Evolutionary conservation across 2,329 filamentous ascomycete genomes (phyloP).

Genomic region (Nemania serpens): DNA sequence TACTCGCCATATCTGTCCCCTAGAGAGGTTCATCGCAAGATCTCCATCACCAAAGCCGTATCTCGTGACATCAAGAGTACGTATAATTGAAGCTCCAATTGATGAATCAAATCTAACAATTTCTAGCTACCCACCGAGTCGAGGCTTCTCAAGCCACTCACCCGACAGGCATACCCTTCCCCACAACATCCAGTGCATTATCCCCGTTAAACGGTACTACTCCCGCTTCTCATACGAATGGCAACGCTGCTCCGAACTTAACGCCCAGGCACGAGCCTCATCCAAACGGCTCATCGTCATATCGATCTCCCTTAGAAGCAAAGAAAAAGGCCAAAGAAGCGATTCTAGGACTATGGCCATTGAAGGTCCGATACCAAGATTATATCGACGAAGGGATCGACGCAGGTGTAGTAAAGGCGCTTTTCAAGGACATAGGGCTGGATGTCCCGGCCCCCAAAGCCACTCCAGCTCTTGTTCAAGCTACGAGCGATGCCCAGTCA

Average conservation of each 20-base stretch:
- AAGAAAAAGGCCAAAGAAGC: conserved; percentile 68
- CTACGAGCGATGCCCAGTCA: conserved; percentile 6
- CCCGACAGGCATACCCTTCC: background rate
- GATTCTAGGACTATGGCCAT: conserved; percentile 64
- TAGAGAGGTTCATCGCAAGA: conserved; percentile 48
- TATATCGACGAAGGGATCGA: conserved; percentile 77
- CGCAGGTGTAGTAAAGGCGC: conserved; percentile 59
- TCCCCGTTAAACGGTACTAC: background rate
- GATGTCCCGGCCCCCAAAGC: conserved; percentile 45
- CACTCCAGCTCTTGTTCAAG: conserved; percentile 17
- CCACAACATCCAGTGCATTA: background rate
- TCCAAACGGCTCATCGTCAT: conserved; percentile 16
- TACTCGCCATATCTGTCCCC: conserved; percentile 59
- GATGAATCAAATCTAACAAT: conserved; percentile 3
- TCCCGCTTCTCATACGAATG: background rate
- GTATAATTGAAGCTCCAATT: conserved; percentile 11
- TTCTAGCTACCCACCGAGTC: conserved; percentile 9
- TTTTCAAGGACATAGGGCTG: conserved; percentile 73
- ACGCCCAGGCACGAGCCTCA: background rate
- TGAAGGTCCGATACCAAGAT: conserved; percentile 74
- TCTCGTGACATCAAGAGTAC: conserved; percentile 33
- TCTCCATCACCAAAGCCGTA: conserved; percentile 31
- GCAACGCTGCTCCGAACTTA: background rate
- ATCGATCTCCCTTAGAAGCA: conserved; percentile 44
- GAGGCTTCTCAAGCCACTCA: conserved; percentile 7